A percentile compares a stretch with the other conserved stretches of the same genome.
Conservation (phyloP, 2,329 filamentous ascomycete genomes). For the Ophiostoma angusticollis region DNA sequence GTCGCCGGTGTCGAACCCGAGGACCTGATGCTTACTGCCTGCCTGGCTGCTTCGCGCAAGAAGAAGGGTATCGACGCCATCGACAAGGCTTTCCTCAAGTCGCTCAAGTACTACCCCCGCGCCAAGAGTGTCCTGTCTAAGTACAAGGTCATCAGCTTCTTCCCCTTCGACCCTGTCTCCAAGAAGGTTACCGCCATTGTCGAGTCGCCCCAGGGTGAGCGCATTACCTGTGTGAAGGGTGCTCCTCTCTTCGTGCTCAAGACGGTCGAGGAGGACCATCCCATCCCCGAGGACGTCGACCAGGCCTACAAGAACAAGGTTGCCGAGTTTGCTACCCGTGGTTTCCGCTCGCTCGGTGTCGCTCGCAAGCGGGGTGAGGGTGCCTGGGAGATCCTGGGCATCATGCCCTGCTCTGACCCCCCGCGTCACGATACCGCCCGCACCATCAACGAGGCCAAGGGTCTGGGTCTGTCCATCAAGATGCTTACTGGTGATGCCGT, state of each 20-base stretch:
- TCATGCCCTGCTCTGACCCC: slow-evolving; percentile 89
- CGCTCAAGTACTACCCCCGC: slow-evolving; percentile 66
- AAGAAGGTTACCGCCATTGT: slow-evolving; percentile 85
- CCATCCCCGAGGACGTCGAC: slow-evolving; percentile 63
- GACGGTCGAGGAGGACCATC: slow-evolving; percentile 75
- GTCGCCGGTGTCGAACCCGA: slow-evolving; percentile 71
- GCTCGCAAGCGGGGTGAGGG: slow-evolving; percentile 75
- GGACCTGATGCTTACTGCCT: slow-evolving; percentile 86
- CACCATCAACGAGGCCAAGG: slow-evolving; percentile 82
- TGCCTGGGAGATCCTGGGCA: slow-evolving; percentile 83
- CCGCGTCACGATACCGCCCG: slow-evolving; percentile 82
- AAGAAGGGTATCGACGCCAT: slow-evolving; percentile 94
- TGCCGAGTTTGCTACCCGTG: slow-evolving; percentile 80
- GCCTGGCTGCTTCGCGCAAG: slow-evolving; percentile 80
- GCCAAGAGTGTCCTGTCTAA: slow-evolving; percentile 70
- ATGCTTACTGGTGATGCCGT: slow-evolving; percentile 94
- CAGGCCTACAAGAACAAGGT: slow-evolving; percentile 86
- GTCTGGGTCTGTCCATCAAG: slow-evolving; percentile 79
- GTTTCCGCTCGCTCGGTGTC: slow-evolving; percentile 88
- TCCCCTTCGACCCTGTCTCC: slow-evolving; percentile 82
- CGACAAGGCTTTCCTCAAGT: slow-evolving; percentile 88
- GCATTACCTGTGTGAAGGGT: slow-evolving; percentile 82
- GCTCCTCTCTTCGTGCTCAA: slow-evolving; percentile 78
- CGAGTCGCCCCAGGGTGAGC: slow-evolving; percentile 69
- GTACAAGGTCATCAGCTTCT: slow-evolving; percentile 76